Conservation (phyloP, 2,329 filamentous ascomycete genomes). For the Graphilbum ipis-grandicollis region DNA sequence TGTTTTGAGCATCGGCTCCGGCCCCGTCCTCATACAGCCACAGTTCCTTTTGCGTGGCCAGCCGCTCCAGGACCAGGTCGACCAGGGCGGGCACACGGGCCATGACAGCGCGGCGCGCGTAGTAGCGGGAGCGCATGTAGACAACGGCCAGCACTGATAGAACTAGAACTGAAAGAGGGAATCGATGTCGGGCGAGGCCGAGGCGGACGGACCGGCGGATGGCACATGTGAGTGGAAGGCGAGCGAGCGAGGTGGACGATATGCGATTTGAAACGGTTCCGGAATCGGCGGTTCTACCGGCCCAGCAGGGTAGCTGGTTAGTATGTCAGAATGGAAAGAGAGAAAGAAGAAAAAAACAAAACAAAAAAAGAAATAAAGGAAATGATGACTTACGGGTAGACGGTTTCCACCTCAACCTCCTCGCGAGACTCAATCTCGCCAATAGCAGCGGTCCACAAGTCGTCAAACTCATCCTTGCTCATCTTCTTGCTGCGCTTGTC, state of each 20-base stretch:
- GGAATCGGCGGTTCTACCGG: constrained; percentile 55
- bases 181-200: constrained; percentile 72
- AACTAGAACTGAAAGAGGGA: constrained; percentile 57
- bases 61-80: constrained; percentile 62
- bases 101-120: constrained; percentile 44
- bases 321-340: constrained; percentile 30
- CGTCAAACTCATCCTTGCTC: constrained; percentile 78
- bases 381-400: constrained; percentile 31
- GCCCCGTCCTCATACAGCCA: constrained; percentile 32
- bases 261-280: constrained; percentile 45
- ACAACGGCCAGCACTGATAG: constrained; percentile 28
- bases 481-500: constrained; percentile 68
- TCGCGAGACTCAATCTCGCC: constrained; percentile 50
- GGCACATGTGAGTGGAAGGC: constrained; percentile 72
- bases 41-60: constrained; percentile 69
- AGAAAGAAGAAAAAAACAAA: not conserved
- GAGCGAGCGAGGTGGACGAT: constrained; percentile 77
- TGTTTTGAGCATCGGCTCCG: not conserved
- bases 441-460: constrained; percentile 61
- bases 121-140: constrained; percentile 49
- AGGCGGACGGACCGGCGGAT: constrained; percentile 61
- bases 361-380: constrained; percentile 7
- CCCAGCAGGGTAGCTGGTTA: constrained; percentile 69
- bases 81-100: constrained; percentile 70
- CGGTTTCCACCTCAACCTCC: constrained; percentile 35